Percentiles rank a stretch among this genome's conserved stretches.
Evolutionary conservation across 2,329 filamentous ascomycete genomes (phyloP).

Genomic region (Fusarium sp.): DNA sequence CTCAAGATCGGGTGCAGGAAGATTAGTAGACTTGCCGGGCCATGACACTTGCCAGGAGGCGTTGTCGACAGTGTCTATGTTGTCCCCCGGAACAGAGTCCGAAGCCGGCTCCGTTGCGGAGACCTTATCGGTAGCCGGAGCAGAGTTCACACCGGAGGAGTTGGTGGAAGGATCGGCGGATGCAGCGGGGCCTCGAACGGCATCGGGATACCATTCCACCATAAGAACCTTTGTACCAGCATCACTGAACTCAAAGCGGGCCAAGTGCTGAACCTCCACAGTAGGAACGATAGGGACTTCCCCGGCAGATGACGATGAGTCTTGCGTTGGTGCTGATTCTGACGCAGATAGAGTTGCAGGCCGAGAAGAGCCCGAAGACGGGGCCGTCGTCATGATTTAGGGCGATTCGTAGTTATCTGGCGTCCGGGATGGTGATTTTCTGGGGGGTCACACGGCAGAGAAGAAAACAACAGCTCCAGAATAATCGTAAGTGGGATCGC

Average conservation of each 20-base stretch:
- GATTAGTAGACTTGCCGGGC: constrained; percentile 80
- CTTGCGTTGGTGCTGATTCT: constrained; percentile 7
- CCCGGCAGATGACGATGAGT: constrained; percentile 20
- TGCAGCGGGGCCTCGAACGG: constrained; percentile 34
- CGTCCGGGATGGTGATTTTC: constrained; percentile 3
- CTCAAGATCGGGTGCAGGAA: constrained; percentile 67
- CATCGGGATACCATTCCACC: constrained; percentile 81
- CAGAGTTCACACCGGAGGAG: constrained; percentile 22
- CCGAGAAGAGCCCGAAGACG: constrained; percentile 52
- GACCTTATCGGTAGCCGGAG: constrained; percentile 32
- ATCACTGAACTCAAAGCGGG: constrained; percentile 89
- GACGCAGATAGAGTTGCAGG: constrained; percentile 32
- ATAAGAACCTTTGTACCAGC: constrained; percentile 92
- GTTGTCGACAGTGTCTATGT: constrained; percentile 7
- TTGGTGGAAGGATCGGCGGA: constrained; percentile 24
- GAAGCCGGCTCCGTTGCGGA: constrained; percentile 38
- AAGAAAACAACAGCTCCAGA: constrained; percentile 15
- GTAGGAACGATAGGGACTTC: constrained; percentile 42
- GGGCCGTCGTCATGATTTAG: constrained; percentile 45
- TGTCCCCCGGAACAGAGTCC: constrained; percentile 11
- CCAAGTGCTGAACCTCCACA: constrained; percentile 55
- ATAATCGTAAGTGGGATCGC: constrained; percentile 9
- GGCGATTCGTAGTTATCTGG: constrained; percentile 24
- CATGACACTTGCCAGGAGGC: constrained; percentile 80
- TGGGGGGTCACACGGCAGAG: constrained; percentile 16